Evolutionary conservation across 148 eudicot species (phyloP), one percentile per base, ranked within the genome.

Genomic region (Drosera capensis): DNA sequence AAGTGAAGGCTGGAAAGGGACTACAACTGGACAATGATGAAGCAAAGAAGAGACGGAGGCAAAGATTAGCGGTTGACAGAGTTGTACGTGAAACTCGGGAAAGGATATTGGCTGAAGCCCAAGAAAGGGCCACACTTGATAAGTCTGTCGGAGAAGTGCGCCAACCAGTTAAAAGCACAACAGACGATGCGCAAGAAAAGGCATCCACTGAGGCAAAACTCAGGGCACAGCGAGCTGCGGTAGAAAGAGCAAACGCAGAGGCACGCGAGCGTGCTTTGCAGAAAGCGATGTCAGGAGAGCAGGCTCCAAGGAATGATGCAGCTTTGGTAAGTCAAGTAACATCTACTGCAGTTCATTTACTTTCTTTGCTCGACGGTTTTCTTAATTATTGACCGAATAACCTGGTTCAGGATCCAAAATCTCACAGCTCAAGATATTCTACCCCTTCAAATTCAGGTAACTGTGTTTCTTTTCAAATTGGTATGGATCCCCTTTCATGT

Each of bases 181-280:
- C 72, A 28, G 75, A 71, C 45, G 85, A 75, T 36, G 78, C 57
- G 61, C 59, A 31, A 50, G 94, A 71, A 43, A 82, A 76, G 65
- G 55, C 71, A 41, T 58, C 81, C 6, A 41, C 45, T 6, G 80
- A 80, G 51, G 85, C 94, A 40, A 92, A 79, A 63, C 80, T 75
- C 40, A 78, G 64, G 64, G 73, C 80, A 17, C 94, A 92, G 64
- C 94, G 99, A 15, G 99, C 95, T 66, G 95, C 95, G 25, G 99
- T 92, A 22, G 99, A 92, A 60, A 65, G 95, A 66, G 99, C 94
- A 11, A 79, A 85, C 38, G 71, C 75, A 20, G 99, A 92, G 75
- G 99, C 99, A 68, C 74, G 95, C 54, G 88, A 81, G 55, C 99
- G 99, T 50, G 99, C 99, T 41, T 59, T 85, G 43, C 86, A 76